These are phyloP conservation scores for Halophytophthora polymorphica DNA, from an alignment of 352 stramenopile species.

Conservation along the genomic window DNA sequence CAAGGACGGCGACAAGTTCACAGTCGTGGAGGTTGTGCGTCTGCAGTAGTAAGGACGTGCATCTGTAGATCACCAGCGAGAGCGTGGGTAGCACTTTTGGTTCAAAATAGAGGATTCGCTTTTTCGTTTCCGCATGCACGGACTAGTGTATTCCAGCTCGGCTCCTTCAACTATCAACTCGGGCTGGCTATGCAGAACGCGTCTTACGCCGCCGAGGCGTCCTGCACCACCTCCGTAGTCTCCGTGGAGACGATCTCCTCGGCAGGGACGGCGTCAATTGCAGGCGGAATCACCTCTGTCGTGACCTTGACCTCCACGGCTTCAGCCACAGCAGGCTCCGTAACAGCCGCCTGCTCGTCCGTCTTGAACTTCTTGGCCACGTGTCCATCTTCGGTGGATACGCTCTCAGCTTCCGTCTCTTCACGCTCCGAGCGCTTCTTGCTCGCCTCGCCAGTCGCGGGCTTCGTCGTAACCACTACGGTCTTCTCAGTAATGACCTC, in stretches of 20 bases:
- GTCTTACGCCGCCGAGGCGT: background rate
- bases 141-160: too few species aligned
- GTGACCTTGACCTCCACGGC: background rate
- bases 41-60: slow-evolving; percentile 20
- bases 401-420: slow-evolving; percentile 7
- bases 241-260: background rate
- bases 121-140: too few species aligned
- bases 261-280: background rate
- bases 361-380: slow-evolving; percentile 30
- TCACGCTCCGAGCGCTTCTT: slow-evolving; percentile 39
- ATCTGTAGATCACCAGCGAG: background rate
- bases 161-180: too few species aligned
- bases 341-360: slow-evolving; percentile 4
- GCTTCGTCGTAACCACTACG: background rate
- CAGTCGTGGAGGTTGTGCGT: slow-evolving; percentile 50
- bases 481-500: slow-evolving; percentile 4
- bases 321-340: background rate
- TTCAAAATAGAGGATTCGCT: too few species aligned
- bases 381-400: slow-evolving; percentile 11
- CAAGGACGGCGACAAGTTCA: slow-evolving; percentile 38
- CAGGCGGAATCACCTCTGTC: too few species aligned
- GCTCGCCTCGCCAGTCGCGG: slow-evolving; percentile 4
- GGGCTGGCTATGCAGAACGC: too few species aligned
- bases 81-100: too few species aligned
- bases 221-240: background rate